Evolutionary conservation across 192 early-diverging fungal genomes (phyloP).

Genomic region (Umbelopsis ramanniana): DNA sequence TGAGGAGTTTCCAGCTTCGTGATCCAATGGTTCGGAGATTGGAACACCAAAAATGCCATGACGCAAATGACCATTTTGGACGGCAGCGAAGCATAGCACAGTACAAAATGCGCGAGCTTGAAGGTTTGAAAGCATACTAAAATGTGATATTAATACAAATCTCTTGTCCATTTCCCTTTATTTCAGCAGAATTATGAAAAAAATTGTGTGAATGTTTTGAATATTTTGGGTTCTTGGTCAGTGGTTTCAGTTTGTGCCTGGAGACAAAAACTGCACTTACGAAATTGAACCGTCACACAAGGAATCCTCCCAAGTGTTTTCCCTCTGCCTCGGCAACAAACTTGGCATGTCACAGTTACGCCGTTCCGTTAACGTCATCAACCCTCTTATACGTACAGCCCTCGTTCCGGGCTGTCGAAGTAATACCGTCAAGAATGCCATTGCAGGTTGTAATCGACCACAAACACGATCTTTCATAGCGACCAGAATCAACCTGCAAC

Average conservation of each 20-base stretch:
- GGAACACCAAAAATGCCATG: constrained; percentile 4
- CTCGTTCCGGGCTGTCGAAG: too few species aligned
- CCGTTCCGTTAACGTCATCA: not conserved
- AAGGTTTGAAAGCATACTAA: not conserved
- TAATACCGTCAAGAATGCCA: not conserved
- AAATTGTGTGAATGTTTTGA: too few species aligned
- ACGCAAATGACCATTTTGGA: constrained; percentile 13
- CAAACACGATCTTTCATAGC: not conserved
- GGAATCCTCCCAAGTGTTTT: too few species aligned
- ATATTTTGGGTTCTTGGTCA: too few species aligned
- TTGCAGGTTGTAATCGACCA: not conserved
- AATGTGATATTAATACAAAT: not conserved
- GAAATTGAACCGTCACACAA: too few species aligned
- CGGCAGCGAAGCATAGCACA: not conserved
- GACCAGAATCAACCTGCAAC: not conserved
- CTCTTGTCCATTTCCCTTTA: too few species aligned
- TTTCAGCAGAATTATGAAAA: too few species aligned
- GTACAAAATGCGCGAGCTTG: not conserved
- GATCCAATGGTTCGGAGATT: constrained; percentile 13
- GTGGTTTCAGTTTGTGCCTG: too few species aligned
- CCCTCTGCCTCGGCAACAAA: too few species aligned
- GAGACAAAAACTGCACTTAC: too few species aligned
- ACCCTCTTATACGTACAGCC: not conserved
- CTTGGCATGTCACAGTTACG: too few species aligned
- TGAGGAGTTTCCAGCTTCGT: not conserved